Conservation (phyloP, 805 yeast genomes). For the Zygoascus biomembranicola region DNA sequence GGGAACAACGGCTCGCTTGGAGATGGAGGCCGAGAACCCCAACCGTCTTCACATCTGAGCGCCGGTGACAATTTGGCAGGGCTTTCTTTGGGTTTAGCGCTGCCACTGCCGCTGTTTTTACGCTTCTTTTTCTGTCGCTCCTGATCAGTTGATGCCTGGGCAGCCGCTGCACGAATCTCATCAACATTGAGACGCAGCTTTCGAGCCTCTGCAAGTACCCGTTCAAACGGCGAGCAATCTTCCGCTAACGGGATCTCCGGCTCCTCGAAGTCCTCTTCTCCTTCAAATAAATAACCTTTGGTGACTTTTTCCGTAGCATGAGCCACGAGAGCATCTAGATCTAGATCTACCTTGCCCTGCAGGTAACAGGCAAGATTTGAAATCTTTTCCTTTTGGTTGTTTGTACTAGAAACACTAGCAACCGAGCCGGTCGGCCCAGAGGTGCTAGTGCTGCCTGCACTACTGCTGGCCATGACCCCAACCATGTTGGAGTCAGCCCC, state of each 20-base stretch:
- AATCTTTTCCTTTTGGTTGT: background rate
- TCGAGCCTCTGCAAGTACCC: slow-evolving; percentile 19
- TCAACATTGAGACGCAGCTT: slow-evolving; percentile 17
- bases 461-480: background rate
- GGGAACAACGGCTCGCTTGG: background rate
- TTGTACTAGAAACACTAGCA: background rate
- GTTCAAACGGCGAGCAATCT: slow-evolving; percentile 17
- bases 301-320: slow-evolving; percentile 9
- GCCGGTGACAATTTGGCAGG: slow-evolving; percentile 1
- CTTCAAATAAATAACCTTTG: slow-evolving; percentile 15
- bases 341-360: slow-evolving; percentile 5
- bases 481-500: background rate
- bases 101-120: background rate
- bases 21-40: background rate
- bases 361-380: slow-evolving; percentile 4
- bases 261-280: slow-evolving; percentile 14
- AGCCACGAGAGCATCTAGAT: slow-evolving; percentile 14
- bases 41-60: background rate
- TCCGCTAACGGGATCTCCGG: slow-evolving; percentile 10
- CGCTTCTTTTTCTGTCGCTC: background rate
- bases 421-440: background rate
- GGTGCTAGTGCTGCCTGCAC: background rate
- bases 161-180: slow-evolving; percentile 11
- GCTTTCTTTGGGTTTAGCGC: background rate
- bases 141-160: background rate